phyloP scores from a whole-genome alignment of 176 grass and related monocot species.

The Tillandsia leiboldiana region DNA sequence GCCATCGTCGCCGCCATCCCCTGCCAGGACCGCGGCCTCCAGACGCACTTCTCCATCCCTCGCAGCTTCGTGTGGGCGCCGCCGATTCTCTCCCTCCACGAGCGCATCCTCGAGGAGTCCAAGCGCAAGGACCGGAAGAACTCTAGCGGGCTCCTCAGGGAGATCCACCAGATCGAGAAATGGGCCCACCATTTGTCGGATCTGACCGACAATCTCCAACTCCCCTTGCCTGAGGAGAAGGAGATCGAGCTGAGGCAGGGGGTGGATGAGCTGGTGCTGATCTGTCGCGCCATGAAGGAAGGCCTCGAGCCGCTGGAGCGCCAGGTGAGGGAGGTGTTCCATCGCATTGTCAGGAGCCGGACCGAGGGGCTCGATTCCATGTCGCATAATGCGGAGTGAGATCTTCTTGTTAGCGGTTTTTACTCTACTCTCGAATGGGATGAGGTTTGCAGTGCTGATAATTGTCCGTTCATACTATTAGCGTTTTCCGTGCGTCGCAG shows the following conservation, averaged over 20 bases:
- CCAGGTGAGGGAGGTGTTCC: constrained; percentile 86
- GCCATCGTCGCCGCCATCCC: constrained; percentile 65
- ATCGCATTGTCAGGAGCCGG: constrained; percentile 78
- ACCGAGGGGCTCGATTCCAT: constrained; percentile 74
- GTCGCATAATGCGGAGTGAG: constrained; percentile 37
- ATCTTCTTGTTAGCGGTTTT: not conserved
- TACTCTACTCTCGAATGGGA: not conserved
- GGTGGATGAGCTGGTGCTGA: constrained; percentile 38
- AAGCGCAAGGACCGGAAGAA: constrained; percentile 86
- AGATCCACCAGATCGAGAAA: constrained; percentile 63
- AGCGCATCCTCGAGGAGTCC: constrained; percentile 62
- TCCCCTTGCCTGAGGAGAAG: constrained; percentile 33
- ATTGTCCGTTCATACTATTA: not conserved
- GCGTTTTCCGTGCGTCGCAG: not conserved
- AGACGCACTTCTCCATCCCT: constrained; percentile 32
- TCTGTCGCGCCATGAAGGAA: constrained; percentile 45
- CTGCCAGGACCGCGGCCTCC: constrained; percentile 75
- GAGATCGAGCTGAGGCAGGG: constrained; percentile 40
- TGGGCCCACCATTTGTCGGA: constrained; percentile 54
- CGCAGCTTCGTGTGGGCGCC: constrained; percentile 65
- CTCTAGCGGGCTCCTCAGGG: constrained; percentile 64
- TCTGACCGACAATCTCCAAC: constrained; percentile 29
- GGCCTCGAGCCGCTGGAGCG: constrained; percentile 59
- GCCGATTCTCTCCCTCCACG: constrained; percentile 58
- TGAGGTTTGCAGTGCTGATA: not conserved